These are phyloP conservation scores for Linum lewisii DNA, from an alignment of 345 rosid species.

Conservation along the genomic window DNA sequence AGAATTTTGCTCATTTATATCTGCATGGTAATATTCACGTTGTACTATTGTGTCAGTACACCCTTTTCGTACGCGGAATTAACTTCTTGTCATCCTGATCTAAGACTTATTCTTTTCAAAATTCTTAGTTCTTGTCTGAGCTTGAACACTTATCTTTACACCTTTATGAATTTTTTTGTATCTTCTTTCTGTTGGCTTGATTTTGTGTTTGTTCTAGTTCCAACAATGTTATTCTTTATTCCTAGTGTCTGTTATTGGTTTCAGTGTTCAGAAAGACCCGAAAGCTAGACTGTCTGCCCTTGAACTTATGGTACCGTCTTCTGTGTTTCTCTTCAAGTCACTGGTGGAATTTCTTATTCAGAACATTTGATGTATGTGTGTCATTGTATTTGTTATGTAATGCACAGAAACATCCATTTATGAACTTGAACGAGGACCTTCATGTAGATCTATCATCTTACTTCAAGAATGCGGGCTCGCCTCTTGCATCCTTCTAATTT, in stretches of 20 bases:
- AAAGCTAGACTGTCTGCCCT: constrained; percentile 50
- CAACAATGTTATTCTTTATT: too few relatives aligned
- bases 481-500: constrained; percentile 64
- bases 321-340: constrained; percentile 6
- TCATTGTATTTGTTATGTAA: constrained; percentile 2
- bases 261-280: constrained; percentile 76
- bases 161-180: background rate
- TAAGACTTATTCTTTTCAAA: too few relatives aligned
- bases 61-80: too few relatives aligned
- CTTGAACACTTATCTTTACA: too few relatives aligned
- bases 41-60: too few relatives aligned
- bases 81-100: too few relatives aligned
- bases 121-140: too few relatives aligned
- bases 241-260: constrained; percentile 12
- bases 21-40: constrained; percentile 53
- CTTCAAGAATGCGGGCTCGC: constrained; percentile 84
- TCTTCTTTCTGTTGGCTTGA: background rate
- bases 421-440: constrained; percentile 53
- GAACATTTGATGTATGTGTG: background rate
- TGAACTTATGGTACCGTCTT: constrained; percentile 52
- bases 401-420: constrained; percentile 65
- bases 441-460: constrained; percentile 62
- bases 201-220: background rate
- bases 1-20: constrained; percentile 76
- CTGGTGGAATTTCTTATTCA: background rate